Evolutionary conservation across 371 early-diverging fungal species (phyloP), one percentile per base, ranked within the genome.

Genomic region (Saksenaea oblongispora): DNA sequence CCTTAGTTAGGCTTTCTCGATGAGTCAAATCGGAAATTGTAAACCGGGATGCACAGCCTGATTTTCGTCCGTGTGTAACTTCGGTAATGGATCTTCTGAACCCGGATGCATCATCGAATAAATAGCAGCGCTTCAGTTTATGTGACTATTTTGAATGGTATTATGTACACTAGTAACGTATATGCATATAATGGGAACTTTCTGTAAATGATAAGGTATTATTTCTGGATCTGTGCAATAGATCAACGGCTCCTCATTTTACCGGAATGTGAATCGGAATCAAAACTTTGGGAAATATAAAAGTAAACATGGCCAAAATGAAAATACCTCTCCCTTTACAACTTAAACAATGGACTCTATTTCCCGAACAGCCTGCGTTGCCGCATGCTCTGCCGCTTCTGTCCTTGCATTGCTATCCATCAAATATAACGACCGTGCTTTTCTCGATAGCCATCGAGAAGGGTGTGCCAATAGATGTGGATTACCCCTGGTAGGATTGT

Each of bases 381-480:
- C 24, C 63, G 22, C 47, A 59, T 63, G 58, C 10, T 22, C 63
- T 34, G 67, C 70, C n/a, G 41, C 56, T 47, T 62, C 66, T 37
- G 42, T 56, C 11, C 15, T 71, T 8, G 54, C 59, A 17, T 62
- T 58, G 17, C 39, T 71, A 3, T 68, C 71, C 10, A 13, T 68
- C 5, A 67, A 68, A 37, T 74, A 74, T 35, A 62, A 62, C 34
- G 74, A 75, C 39, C 70, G 75, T 41, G 67, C 63, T 27, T 0
- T 75, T 2, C 72, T 75, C 57, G 65, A 75, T 27, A 61, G 61
- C 15, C 10, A 58, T 4, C 65, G 72, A 14, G 31, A 34, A 27
- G 63, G 55, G n/a, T 67, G 67, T 5, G 24, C 62, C 4, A 24
- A 39, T 17, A 61, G 57, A 24, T 5, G n/a, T 0, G 76, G 76